These are phyloP conservation scores for Xylaria curta DNA, from an alignment of 495 filamentous ascomycete genomes.

Conservation along the genomic window DNA sequence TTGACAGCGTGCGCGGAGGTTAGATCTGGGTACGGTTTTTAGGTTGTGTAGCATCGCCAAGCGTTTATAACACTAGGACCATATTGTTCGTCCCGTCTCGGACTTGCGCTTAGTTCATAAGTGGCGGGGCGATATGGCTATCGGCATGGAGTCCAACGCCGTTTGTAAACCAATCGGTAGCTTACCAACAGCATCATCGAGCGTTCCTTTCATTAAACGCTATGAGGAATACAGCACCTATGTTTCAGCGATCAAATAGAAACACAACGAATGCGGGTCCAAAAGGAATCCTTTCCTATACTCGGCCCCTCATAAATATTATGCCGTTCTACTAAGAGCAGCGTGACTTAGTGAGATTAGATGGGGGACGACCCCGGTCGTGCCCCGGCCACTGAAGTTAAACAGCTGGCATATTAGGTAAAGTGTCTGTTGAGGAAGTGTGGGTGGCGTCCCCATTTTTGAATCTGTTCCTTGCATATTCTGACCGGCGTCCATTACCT, in stretches of 20 bases:
- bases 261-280: not conserved
- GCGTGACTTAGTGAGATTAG: slow-evolving; percentile 19
- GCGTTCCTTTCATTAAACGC: slow-evolving; percentile 22
- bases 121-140: not conserved
- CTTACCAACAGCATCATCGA: slow-evolving; percentile 19
- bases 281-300: slow-evolving; percentile 1
- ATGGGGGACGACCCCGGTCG: slow-evolving; percentile 5
- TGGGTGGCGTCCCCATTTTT: slow-evolving; percentile 3
- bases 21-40: not conserved
- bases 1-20: not conserved
- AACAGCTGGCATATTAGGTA: slow-evolving; percentile 22
- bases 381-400: slow-evolving; percentile 2
- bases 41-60: slow-evolving; percentile 1
- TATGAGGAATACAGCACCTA: slow-evolving; percentile 4
- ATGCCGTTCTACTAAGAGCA: slow-evolving; percentile 10
- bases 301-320: not conserved
- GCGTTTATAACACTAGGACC: not conserved
- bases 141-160: not conserved
- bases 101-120: not conserved
- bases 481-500: slow-evolving; percentile 1
- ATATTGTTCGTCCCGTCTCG: not conserved
- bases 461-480: slow-evolving; percentile 22
- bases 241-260: slow-evolving; percentile 19
- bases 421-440: not conserved
- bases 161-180: slow-evolving; percentile 21